phyloP scores from a whole-genome alignment of 2,329 filamentous ascomycete species.

The Colletotrichum sp. region DNA sequence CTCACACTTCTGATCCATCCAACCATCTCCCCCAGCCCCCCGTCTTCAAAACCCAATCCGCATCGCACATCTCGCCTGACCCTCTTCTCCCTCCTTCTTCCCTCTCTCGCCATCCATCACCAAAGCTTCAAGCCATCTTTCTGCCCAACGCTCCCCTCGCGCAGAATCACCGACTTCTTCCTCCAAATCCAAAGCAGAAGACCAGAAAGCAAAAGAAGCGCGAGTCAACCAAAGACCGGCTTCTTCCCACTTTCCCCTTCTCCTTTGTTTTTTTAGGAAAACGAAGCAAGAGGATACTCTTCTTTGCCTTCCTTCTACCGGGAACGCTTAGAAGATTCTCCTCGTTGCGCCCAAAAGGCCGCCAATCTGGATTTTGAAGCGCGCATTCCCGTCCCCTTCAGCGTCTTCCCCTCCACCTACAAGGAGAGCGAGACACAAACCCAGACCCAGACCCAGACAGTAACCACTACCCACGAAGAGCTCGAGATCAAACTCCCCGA shows the following conservation, averaged over 20 bases:
- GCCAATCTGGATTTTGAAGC: conserved; percentile 99
- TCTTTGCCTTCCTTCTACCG: conserved; percentile 70
- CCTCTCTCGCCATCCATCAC: conserved; percentile 19
- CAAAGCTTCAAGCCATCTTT: conserved; percentile 19
- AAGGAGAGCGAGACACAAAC: conserved; percentile 57
- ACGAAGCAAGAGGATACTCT: conserved; percentile 72
- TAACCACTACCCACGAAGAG: conserved; percentile 77
- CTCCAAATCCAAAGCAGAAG: conserved; percentile 23
- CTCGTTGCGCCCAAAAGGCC: conserved; percentile 69
- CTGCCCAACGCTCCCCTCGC: background rate
- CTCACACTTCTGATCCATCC: conserved; percentile 8
- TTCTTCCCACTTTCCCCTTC: conserved; percentile 42
- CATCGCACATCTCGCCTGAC: conserved; percentile 22
- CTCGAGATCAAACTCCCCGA: conserved; percentile 77
- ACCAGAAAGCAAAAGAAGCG: conserved; percentile 23
- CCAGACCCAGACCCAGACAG: conserved; percentile 59
- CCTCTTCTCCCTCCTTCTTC: conserved; percentile 23
- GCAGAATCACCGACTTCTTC: background rate
- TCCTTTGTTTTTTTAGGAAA: conserved; percentile 61
- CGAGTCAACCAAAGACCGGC: conserved; percentile 21
- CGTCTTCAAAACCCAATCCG: conserved; percentile 27
- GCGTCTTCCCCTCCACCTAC: conserved; percentile 99
- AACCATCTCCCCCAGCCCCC: conserved; percentile 22
- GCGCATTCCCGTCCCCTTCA: conserved; percentile 98
- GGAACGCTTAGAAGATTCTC: conserved; percentile 69